Conservation (phyloP, 139 green algal genomes). For the Micractinium conductrix region DNA sequence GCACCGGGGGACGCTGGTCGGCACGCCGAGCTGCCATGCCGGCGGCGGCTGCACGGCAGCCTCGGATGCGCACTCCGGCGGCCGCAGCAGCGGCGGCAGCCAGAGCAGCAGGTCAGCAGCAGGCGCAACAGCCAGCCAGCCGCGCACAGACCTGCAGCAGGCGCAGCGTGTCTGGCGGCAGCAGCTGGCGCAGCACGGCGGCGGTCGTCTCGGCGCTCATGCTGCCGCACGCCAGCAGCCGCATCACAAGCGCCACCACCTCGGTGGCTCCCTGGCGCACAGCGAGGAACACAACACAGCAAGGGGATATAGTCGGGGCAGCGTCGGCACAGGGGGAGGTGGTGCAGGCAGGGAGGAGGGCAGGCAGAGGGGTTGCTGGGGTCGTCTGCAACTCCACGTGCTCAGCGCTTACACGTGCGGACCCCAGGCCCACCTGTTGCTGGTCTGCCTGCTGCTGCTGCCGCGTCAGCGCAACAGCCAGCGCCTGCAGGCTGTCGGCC, state of each 20-base stretch:
- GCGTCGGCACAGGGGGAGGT: no score
- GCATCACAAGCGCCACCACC: background rate
- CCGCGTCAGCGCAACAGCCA: background rate
- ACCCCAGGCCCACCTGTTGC: background rate
- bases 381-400: no score
- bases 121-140: no score
- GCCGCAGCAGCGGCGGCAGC: no score
- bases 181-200: constrained; percentile 7
- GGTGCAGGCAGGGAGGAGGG: background rate
- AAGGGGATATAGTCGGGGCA: no score
- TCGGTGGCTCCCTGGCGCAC: background rate
- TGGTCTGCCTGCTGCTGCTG: background rate
- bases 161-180: background rate
- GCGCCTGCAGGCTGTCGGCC: background rate
- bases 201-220: background rate
- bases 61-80: no score
- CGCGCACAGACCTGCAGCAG: background rate
- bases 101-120: no score
- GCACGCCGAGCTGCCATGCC: no score
- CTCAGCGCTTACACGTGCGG: no score
- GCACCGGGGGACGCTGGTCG: no score
- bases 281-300: no score
- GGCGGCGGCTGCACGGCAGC: no score
- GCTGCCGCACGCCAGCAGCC: background rate
- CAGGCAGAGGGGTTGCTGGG: background rate